Evolutionary conservation across 495 filamentous ascomycete genomes (phyloP).

Genomic region (Cudoniella acicularis): DNA sequence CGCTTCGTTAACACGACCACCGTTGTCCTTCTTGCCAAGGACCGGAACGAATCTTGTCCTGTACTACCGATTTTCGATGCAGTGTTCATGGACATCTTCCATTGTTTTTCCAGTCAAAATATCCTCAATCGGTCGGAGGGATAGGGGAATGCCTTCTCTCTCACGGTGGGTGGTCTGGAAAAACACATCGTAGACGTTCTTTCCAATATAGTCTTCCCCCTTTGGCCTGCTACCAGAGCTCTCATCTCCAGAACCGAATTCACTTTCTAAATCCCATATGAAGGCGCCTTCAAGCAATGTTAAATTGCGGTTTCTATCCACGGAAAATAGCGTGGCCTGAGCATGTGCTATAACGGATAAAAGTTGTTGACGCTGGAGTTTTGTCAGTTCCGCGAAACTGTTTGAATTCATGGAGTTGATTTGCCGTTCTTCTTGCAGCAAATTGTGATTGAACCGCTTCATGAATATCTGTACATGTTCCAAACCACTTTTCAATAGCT

Average conservation of each 20-base stretch:
- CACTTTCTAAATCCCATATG: conserved; percentile 43
- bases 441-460: conserved; percentile 58
- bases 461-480: conserved; percentile 66
- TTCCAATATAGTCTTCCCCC: conserved; percentile 44
- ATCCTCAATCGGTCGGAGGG: conserved; percentile 49
- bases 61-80: conserved; percentile 51
- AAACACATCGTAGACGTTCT: conserved; percentile 58
- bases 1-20: conserved; percentile 38
- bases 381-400: neutral
- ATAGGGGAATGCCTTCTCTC: conserved; percentile 38
- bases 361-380: conserved; percentile 49
- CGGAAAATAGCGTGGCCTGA: conserved; percentile 63
- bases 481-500: conserved; percentile 69
- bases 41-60: conserved; percentile 61
- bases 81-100: conserved; percentile 47
- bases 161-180: conserved; percentile 30
- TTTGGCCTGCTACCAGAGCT: conserved; percentile 21
- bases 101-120: conserved; percentile 50
- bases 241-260: conserved; percentile 20
- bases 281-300: conserved; percentile 61
- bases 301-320: conserved; percentile 52
- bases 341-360: conserved; percentile 65
- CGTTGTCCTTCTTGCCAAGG: conserved; percentile 42
- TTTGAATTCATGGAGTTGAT: neutral
- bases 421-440: conserved; percentile 47